A percentile compares a stretch with the other conserved stretches of the same genome.
Conservation (phyloP, 2,329 filamentous ascomycete genomes). For the Chaetomium olivaceum region DNA sequence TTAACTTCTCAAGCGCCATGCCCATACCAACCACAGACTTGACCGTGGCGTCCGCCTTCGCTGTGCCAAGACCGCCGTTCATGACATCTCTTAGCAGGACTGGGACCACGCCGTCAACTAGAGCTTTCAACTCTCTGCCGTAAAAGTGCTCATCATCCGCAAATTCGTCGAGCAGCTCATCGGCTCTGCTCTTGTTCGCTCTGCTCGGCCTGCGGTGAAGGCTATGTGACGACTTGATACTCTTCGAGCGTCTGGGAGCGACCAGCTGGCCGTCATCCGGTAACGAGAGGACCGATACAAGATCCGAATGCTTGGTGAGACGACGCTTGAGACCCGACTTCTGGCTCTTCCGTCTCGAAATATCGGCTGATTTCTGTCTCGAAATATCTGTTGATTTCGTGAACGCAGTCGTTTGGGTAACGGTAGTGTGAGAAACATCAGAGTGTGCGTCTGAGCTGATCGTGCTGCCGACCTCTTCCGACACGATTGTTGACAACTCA, state of each 20-base stretch:
- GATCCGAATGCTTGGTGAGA: conserved; percentile 87
- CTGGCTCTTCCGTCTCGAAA: conserved; percentile 50
- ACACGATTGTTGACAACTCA: conserved; percentile 59
- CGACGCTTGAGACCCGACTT: conserved; percentile 65
- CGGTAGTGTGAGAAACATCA: conserved; percentile 50
- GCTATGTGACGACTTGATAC: conserved; percentile 74
- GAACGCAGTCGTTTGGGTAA: conserved; percentile 54
- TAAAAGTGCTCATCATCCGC: conserved; percentile 84
- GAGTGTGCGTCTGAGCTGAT: conserved; percentile 54
- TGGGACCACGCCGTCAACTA: conserved; percentile 93
- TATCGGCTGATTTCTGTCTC: conserved; percentile 46
- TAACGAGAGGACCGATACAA: conserved; percentile 87
- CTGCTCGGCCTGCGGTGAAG: conserved; percentile 71
- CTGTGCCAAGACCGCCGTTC: conserved; percentile 59
- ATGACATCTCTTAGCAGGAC: conserved; percentile 85
- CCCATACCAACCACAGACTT: conserved; percentile 95
- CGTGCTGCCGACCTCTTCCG: conserved; percentile 50
- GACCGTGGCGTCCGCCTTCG: conserved; percentile 63
- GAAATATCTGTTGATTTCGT: conserved; percentile 50
- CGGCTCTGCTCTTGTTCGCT: conserved; percentile 66
- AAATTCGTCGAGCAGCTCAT: conserved; percentile 78
- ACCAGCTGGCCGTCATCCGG: conserved; percentile 55
- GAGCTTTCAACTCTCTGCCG: conserved; percentile 82
- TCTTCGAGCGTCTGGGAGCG: conserved; percentile 60
- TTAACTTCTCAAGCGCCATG: conserved; percentile 80